Base-by-base conservation (phyloP, 306 rosid genomes). In the Rosa rugosa region DNA sequence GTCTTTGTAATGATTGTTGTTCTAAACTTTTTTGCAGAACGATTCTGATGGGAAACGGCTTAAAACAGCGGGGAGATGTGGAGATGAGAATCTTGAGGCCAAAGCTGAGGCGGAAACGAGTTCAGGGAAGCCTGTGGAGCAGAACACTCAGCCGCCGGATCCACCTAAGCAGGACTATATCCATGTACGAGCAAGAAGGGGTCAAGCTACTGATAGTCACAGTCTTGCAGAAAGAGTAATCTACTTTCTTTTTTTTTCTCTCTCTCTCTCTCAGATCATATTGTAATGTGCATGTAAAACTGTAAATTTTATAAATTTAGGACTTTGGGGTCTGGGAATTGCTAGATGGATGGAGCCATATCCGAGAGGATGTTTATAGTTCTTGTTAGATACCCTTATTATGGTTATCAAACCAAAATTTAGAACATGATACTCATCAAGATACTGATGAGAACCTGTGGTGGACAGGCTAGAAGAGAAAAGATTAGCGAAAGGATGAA, bases 131-230 rank as follows among this genome's bases (percentile, higher is more conserved):
- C 86, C 63, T 50, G 93, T 68, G 83, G 97, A 90, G 67, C 88
- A 83, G 72, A 82, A 42, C 51, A 71, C 59, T 45, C 90, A 79
- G 86, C 84, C 88, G 57, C 67, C 82, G 16, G 95, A 88, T 75
- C 92, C 90, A 71, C 90, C 93, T 27, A 94, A 92, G 91, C 94
- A 85, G 85, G 98, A 94, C 78, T 92, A 86, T 75, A 94, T 94
- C 47, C 98, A 94, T 75, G 98, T 94, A 4, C 88, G 98, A 83
- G 98, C 98, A 0, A 90, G 98, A 85, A 87, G 98, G 77, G 98
- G 98, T 71, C 97, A 94, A 89, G 98, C 98, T 45, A 94, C 98
- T 59, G 98, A 94, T 79, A 94, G 98, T 80, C 98, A 93, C 68
- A 93, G 98, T 80, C 85, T 93, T 64, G 98, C 98, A 23, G 98